Evolutionary conservation across 2,329 filamentous ascomycete species (phyloP).

Genomic region (Zarea fungicola): DNA sequence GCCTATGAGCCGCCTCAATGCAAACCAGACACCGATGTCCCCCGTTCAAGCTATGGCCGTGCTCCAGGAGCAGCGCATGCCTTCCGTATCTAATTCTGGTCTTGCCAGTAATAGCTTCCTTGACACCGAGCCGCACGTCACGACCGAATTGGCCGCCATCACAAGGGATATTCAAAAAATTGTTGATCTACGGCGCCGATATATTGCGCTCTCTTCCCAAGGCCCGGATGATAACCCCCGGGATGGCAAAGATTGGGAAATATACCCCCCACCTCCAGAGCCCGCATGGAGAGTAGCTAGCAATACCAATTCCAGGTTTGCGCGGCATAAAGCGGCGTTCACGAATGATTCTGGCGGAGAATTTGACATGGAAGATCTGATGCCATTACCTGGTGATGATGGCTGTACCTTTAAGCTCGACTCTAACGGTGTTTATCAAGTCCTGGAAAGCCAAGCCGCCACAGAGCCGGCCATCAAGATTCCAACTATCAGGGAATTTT

Average conservation of each 20-base stretch:
- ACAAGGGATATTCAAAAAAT: constrained; percentile 88
- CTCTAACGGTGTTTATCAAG: constrained; percentile 82
- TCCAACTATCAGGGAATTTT: constrained; percentile 92
- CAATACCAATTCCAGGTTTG: constrained; percentile 32
- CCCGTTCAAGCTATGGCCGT: not conserved
- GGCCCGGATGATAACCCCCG: constrained; percentile 80
- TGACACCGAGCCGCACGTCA: constrained; percentile 72
- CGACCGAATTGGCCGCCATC: constrained; percentile 76
- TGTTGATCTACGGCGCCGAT: constrained; percentile 82
- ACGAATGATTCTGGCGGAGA: constrained; percentile 89
- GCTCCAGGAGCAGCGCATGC: not conserved
- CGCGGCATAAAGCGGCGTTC: constrained; percentile 65
- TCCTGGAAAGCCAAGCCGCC: constrained; percentile 67
- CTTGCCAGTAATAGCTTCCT: constrained; percentile 62
- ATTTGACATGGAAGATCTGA: constrained; percentile 73
- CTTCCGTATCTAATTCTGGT: constrained; percentile 51
- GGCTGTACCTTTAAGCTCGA: constrained; percentile 76
- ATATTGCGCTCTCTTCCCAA: constrained; percentile 81
- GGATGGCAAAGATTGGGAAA: constrained; percentile 74
- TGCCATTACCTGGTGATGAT: constrained; percentile 66
- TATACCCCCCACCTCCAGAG: constrained; percentile 88
- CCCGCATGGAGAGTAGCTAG: constrained; percentile 65
- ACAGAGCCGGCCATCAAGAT: constrained; percentile 70
- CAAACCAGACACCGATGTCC: not conserved
- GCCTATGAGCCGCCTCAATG: not conserved